These are phyloP conservation scores for Candolleomyces efflorescens DNA, from an alignment of 768 basidiomycete genomes.

Conservation along the genomic window DNA sequence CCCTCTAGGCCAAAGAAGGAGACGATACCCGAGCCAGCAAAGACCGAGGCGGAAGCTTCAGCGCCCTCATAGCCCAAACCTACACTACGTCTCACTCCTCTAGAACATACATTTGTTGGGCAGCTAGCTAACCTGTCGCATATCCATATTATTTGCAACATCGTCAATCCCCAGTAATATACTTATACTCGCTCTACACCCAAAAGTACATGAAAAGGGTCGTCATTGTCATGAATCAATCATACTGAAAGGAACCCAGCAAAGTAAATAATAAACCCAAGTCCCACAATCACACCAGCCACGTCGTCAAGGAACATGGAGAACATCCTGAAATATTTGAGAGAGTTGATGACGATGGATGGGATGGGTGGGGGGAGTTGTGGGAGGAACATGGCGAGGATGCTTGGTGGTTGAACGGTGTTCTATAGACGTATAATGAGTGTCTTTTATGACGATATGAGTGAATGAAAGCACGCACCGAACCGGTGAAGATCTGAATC, in stretches of 20 bases:
- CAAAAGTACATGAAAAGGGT: too few relatives aligned
- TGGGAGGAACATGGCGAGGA: slow-evolving; percentile 57
- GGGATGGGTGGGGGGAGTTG: slow-evolving; percentile 64
- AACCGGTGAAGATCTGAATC: slow-evolving; percentile 61
- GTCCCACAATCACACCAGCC: slow-evolving; percentile 62
- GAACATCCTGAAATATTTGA: slow-evolving; percentile 69
- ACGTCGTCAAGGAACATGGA: slow-evolving; percentile 68
- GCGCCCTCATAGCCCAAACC: slow-evolving; percentile 17
- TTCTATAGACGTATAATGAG: slow-evolving; percentile 44
- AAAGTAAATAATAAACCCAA: slow-evolving; percentile 60
- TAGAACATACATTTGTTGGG: too few relatives aligned
- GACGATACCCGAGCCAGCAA: background rate
- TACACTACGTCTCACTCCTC: background rate
- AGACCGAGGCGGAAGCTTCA: background rate
- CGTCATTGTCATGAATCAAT: too few relatives aligned
- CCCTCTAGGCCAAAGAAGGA: too few relatives aligned
- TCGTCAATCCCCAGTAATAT: background rate
- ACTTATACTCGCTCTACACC: background rate
- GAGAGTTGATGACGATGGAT: slow-evolving; percentile 52
- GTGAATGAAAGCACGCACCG: slow-evolving; percentile 41
- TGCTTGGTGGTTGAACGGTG: slow-evolving; percentile 51
- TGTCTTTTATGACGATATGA: too few relatives aligned
- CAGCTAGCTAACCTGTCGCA: too few relatives aligned
- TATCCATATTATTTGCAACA: slow-evolving; percentile 2
- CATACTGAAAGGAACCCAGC: slow-evolving; percentile 47